These are phyloP conservation scores for Eustoma russellianum DNA, from an alignment of 257 asterid genomes.

Conservation along the genomic window DNA sequence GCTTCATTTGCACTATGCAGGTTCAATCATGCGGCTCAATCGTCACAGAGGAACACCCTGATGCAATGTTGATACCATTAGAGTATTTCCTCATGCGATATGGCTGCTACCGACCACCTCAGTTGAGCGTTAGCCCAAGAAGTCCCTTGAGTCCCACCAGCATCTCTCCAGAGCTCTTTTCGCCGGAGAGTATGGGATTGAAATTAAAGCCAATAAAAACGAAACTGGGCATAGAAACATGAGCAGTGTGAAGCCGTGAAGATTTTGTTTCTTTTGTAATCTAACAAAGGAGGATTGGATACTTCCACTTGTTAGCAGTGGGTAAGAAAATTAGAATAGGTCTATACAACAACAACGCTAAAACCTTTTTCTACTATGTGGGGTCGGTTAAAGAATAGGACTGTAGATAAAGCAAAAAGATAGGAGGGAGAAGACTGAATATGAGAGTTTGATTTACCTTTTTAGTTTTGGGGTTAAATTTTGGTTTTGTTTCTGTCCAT, in stretches of 20 bases:
- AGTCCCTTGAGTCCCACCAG: conserved; percentile 64
- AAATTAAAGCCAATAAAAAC: conserved; percentile 62
- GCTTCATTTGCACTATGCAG: conserved; percentile 13
- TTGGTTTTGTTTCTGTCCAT: not conserved
- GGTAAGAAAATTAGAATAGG: not conserved
- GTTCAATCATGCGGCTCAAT: conserved; percentile 65
- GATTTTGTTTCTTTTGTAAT: conserved; percentile 6
- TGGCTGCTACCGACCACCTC: conserved; percentile 47
- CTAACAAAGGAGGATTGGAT: conserved; percentile 7
- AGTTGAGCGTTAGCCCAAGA: conserved; percentile 47
- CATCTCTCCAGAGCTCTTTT: conserved; percentile 57
- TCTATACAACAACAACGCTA: too few species aligned
- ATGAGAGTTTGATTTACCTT: not conserved
- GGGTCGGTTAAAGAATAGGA: too few species aligned
- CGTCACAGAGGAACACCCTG: conserved; percentile 65
- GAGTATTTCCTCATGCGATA: conserved; percentile 58
- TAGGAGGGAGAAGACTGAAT: conserved; percentile 12
- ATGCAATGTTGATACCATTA: conserved; percentile 54
- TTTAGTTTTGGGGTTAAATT: too few species aligned
- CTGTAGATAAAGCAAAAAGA: conserved; percentile 30
- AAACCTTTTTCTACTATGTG: too few species aligned
- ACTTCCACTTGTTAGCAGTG: not conserved
- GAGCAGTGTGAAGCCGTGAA: conserved; percentile 7
- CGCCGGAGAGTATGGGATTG: conserved; percentile 75
- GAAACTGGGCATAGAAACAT: conserved; percentile 17